Evolutionary conservation across 106 monocot species (phyloP).

Genomic region (Dendrobium nobile): DNA sequence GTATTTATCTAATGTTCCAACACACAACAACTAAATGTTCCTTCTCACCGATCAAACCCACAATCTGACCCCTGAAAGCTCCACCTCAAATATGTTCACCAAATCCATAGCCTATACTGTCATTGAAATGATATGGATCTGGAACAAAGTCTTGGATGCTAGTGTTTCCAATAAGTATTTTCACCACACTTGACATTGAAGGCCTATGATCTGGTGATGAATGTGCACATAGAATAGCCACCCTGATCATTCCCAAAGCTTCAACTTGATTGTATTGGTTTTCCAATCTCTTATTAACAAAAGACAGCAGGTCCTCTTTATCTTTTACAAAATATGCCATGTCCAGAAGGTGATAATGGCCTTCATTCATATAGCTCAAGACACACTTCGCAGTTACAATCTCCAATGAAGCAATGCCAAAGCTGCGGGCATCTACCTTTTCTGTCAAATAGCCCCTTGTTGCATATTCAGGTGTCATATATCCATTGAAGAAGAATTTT

Average conservation of each 20-base stretch:
- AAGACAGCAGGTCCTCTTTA: neutral
- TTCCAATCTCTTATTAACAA: slow-evolving; percentile 5
- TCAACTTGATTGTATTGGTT: neutral
- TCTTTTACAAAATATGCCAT: slow-evolving; percentile 4
- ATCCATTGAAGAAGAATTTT: slow-evolving; percentile 21
- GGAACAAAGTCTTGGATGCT: neutral
- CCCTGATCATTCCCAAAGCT: slow-evolving; percentile 7
- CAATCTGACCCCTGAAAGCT: too few relatives aligned
- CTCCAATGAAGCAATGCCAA: slow-evolving; percentile 46
- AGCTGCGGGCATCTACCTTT: slow-evolving; percentile 63
- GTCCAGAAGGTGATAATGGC: neutral
- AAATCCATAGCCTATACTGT: neutral
- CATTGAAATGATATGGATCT: slow-evolving; percentile 6
- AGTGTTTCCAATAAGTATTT: neutral
- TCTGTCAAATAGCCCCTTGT: slow-evolving; percentile 57
- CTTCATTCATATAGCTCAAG: slow-evolving; percentile 26
- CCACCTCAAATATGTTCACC: neutral
- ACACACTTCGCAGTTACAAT: slow-evolving; percentile 51
- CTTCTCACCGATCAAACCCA: too few relatives aligned
- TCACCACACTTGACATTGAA: slow-evolving; percentile 1
- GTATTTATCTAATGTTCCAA: too few relatives aligned
- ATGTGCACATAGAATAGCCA: slow-evolving; percentile 4
- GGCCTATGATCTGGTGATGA: slow-evolving; percentile 3
- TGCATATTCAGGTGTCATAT: slow-evolving; percentile 60
- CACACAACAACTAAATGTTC: too few relatives aligned